Percentiles rank a stretch among this genome's conserved stretches.
These are phyloP conservation scores for Fusarium secorum DNA, from an alignment of 2,329 filamentous ascomycete genomes.

Conservation along the genomic window DNA sequence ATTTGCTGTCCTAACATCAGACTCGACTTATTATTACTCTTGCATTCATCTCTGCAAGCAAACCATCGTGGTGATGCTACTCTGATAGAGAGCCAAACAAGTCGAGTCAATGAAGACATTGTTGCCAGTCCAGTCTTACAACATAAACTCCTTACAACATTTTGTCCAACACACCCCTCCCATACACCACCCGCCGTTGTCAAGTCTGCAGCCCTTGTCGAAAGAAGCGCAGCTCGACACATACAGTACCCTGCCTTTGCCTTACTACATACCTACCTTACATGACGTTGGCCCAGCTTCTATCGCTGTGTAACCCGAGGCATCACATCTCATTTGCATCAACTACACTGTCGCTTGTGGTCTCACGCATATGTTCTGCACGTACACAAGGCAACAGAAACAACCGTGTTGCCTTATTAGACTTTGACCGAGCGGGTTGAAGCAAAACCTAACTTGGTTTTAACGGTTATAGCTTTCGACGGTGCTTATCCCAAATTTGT, in stretches of 20 bases:
- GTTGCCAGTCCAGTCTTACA: slow-evolving; percentile 11
- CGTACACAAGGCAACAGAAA: slow-evolving; percentile 32
- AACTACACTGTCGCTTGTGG: slow-evolving; percentile 6
- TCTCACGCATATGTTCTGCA: slow-evolving; percentile 9
- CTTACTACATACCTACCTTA: slow-evolving; percentile 6
- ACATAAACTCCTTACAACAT: slow-evolving; percentile 29
- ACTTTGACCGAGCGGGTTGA: slow-evolving; percentile 16
- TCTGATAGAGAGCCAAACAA: slow-evolving; percentile 21
- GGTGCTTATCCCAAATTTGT: not conserved
- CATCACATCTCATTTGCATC: slow-evolving; percentile 34
- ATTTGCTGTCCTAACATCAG: slow-evolving; percentile 4
- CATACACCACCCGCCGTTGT: slow-evolving; percentile 1
- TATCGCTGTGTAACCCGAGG: slow-evolving; percentile 27
- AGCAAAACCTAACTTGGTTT: slow-evolving; percentile 1
- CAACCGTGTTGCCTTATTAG: slow-evolving; percentile 23
- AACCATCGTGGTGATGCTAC: slow-evolving; percentile 24
- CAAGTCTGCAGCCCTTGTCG: slow-evolving; percentile 14
- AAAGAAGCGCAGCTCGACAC: slow-evolving; percentile 5
- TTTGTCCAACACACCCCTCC: slow-evolving; percentile 29
- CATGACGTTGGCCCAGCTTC: slow-evolving; percentile 30
- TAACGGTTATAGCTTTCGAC: slow-evolving; percentile 3
- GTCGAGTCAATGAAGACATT: not conserved
- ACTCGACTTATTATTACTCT: not conserved
- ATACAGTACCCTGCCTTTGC: not conserved
- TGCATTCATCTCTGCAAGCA: slow-evolving; percentile 11